Evolutionary conservation across 179 eudicot genomes (phyloP), one percentile per base, ranked within the genome.

Genomic region (Pouteria campechiana): DNA sequence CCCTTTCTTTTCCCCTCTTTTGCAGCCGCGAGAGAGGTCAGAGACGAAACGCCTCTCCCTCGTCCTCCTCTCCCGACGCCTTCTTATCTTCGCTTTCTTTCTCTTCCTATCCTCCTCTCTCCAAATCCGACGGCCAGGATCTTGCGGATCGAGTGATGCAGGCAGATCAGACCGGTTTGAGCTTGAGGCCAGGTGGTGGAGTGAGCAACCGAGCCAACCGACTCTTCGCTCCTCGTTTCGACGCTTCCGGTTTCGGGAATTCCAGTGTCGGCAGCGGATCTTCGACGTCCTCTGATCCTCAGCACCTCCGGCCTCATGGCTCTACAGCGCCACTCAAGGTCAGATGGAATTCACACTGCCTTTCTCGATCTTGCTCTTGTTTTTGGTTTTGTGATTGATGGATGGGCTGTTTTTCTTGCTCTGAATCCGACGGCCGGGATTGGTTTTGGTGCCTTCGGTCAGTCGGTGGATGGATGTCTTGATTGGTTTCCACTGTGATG

Each of bases 171-270:
- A 86, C 96, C 28, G 79, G 69, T 33, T 65, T 90, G 59, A 90
- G 94, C 72, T 79, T 90, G 83, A 76, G 98, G 77, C 98, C 98
- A 17, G 96, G 95, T 46, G 95, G 94, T 25, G 81, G 86, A 25
- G 63, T 68, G 13, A 71, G 61, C 46, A 58, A 72, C 48, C 81
- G 93, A 46, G 74, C 71, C 37, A 37, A 54, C 62, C 63, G 82
- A 60, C 55, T 74, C 33, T 50, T 65, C 19, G 94, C 67, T 39
- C 58, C 83, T 43, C 83, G 93, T 20, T 79, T 79, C 25, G 93
- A 76, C 19, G n/a, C 82, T 17, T 65, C 76, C 10, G 50, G 63
- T 3, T 42, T 47, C 4, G 54, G 59, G 1, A 23, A 46, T 34
- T n/a, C n/a, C n/a, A n/a, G n/a, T n/a, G n/a, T n/a, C n/a, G n/a